Evolutionary conservation across 768 basidiomycete genomes (phyloP).

Genomic region (Rhizopogon sp.): DNA sequence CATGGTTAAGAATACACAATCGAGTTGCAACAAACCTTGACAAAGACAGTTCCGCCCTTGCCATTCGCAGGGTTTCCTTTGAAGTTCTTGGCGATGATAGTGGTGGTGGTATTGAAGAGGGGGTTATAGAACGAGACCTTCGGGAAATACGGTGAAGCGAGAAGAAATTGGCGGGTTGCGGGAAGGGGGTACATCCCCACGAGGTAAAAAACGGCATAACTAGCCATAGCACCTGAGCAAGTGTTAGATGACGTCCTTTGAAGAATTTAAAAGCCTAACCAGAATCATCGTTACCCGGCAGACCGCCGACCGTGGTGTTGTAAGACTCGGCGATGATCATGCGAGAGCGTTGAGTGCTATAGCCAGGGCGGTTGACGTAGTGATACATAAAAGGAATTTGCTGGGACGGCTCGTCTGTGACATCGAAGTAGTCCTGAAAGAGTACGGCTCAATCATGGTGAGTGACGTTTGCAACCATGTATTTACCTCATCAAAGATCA

Average conservation of each 20-base stretch:
- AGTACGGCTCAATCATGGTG: background rate
- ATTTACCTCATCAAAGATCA: constrained; percentile 49
- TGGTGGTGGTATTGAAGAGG: constrained; percentile 50
- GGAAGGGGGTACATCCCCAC: constrained; percentile 61
- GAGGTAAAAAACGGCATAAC: constrained; percentile 54
- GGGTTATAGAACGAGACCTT: constrained; percentile 60
- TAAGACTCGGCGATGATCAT: constrained; percentile 52
- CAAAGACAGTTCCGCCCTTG: constrained; percentile 50
- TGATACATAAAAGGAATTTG: constrained; percentile 71
- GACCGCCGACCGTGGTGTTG: constrained; percentile 50
- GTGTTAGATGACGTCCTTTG: background rate
- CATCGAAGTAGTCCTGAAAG: constrained; percentile 51
- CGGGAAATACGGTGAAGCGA: constrained; percentile 60
- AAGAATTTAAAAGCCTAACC: background rate
- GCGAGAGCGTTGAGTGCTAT: constrained; percentile 52
- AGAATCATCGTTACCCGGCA: constrained; percentile 64
- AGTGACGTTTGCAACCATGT: background rate
- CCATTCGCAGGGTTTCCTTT: constrained; percentile 47
- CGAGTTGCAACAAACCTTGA: constrained; percentile 36
- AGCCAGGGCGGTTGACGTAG: constrained; percentile 55
- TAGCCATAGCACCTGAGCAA: constrained; percentile 50
- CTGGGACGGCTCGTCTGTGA: constrained; percentile 60
- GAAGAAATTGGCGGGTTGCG: constrained; percentile 52
- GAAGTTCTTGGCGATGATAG: constrained; percentile 46
- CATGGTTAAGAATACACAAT: background rate